Conservation (phyloP, 768 basidiomycete species). For the Leucocoprinus leucothites region DNA sequence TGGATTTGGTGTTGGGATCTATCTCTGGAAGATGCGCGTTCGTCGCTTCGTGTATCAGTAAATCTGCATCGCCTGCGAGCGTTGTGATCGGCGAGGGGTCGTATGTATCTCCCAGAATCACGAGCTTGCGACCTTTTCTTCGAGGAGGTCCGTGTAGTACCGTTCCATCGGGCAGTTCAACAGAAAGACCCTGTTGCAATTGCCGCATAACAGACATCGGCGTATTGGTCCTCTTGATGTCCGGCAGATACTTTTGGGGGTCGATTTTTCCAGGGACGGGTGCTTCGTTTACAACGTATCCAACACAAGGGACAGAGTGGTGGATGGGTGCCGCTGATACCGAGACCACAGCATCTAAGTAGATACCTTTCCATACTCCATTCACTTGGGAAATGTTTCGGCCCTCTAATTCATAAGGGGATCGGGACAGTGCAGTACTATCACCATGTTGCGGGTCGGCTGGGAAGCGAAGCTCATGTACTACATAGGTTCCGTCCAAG, state of each 20-base stretch:
- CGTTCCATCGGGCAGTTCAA: conserved; percentile 71
- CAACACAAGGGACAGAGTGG: conserved; percentile 81
- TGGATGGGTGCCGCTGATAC: conserved; percentile 76
- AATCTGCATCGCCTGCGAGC: conserved; percentile 62
- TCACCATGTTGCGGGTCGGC: conserved; percentile 56
- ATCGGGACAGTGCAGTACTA: conserved; percentile 41
- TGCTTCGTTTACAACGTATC: conserved; percentile 71
- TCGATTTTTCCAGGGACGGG: conserved; percentile 77
- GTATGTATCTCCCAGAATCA: conserved; percentile 82
- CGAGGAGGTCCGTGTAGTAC: conserved; percentile 63
- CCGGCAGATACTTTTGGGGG: conserved; percentile 61
- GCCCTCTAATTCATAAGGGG: conserved; percentile 55
- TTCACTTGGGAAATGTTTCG: conserved; percentile 58
- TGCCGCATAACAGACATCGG: conserved; percentile 65
- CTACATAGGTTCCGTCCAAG: conserved; percentile 65
- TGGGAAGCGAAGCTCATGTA: conserved; percentile 76
- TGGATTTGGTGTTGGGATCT: conserved; percentile 54
- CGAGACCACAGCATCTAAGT: conserved; percentile 48
- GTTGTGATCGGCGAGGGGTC: conserved; percentile 67
- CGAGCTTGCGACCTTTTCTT: conserved; percentile 70
- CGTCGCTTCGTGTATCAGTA: conserved; percentile 87
- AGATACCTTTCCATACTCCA: conserved; percentile 68
- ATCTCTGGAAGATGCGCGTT: conserved; percentile 77
- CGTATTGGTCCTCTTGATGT: conserved; percentile 66
- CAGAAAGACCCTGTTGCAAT: conserved; percentile 61